Evolutionary conservation across 352 stramenopile genomes (phyloP), one percentile per base, ranked within the genome.

Genomic region (Plasmopara halstedii): DNA sequence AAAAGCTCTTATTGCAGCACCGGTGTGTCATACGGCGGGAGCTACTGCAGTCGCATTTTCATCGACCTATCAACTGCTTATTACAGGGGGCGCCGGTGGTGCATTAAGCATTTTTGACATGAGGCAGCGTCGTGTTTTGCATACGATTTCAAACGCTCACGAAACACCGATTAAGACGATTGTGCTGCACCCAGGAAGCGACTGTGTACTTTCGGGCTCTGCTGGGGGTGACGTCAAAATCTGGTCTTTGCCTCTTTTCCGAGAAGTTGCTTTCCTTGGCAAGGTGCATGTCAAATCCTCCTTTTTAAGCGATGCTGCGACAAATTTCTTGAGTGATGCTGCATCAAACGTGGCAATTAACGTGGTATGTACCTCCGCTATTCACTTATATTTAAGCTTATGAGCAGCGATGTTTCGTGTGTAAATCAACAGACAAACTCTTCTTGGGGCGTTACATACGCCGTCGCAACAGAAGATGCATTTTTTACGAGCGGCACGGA

Each of bases 401-500:
- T 31, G 3, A 29, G 48, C 18, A 27, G 20, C 34, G 33, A 8
- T 23, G 17, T 25, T 2, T 40, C 10, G 6, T 39, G 39, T 33
- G 19, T 34, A 21, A 23, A 33, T 7, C 19, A 37, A 5, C 23
- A 88, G 80, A 90, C 82, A 10, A 88, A 79, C 29, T 85, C 73
- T 8, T 90, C 76, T 17, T 88, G 80, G 69, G 82, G 82, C 4
- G 79, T 94, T 46, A 91, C 79, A 0, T 79, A 94, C 53, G 77
- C 82, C 0, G 57, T 90, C 14, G 82, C 80, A 2, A 90, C 75
- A 2, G 69, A 85, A 38, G 68, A 85, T 6, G 83, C 78, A 29
- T 94, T 91, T 58, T 94, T 86, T 52, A 86, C 80, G 18, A 88
- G 79, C 22, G 75, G 77, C 56, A 88, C 78, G 10, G 82, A 94